Evolutionary conservation across 2,329 filamentous ascomycete species (phyloP), one percentile per base, ranked within the genome.

Genomic region (Chaetomium sp.): DNA sequence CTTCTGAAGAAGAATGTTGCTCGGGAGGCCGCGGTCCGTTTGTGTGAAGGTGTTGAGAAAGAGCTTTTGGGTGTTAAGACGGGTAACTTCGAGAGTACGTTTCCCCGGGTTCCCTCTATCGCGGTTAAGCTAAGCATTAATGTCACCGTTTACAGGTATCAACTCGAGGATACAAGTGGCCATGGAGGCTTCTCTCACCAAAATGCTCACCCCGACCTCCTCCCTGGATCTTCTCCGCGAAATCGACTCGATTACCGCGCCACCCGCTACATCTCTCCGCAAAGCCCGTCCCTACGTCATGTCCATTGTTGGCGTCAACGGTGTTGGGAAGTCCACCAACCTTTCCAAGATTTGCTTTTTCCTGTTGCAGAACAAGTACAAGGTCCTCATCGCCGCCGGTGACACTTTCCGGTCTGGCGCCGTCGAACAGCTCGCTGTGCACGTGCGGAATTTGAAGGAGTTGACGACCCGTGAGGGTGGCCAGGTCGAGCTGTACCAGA

Each of bases 271-370:
- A 3, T 85, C 84, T 35, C 77, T 85, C 58, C 76, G 81, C 62
- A 78, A 79, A 57, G 72, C 80, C 19, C 86, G 94, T 4, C 94
- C 94, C 44, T 99, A 97, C 69, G 92, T 97, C 66, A 95, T 99
- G 69, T 96, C 91, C 55, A 96, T 99, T 59, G 94, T 99, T 44
- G 94, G 94, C 59, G 94, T 99, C 69, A 99, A 99, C 70, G 94
- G 94, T 53, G 94, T 99, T 40, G 94, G 94, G 68, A 99, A 99
- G 75, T 96, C 91, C 12, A 99, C 94, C 52, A 97, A 96, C 69
- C 79, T 99, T 40, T 92, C 89, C 71, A 99, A 99, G 73, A 96
- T 99, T 63, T 95, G 91, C 71, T 99, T 94, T 74, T 99, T 99
- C 76, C 79, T 99, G 40, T 79, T 99, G 36, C 92, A 99, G 72